These are phyloP conservation scores for Rhododendron molle DNA, from an alignment of 148 eudicot species.

Conservation along the genomic window DNA sequence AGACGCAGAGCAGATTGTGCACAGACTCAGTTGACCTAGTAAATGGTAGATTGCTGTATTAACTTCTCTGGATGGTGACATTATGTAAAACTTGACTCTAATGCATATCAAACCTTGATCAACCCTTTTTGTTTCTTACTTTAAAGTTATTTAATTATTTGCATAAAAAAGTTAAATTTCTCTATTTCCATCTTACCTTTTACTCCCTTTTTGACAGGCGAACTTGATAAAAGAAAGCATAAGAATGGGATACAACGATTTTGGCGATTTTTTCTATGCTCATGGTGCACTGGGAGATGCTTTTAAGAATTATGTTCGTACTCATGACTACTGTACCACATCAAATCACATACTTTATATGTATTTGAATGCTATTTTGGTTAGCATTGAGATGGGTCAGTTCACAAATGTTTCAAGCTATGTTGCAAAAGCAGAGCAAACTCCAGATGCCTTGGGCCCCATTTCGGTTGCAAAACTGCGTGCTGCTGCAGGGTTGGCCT, in stretches of 20 bases:
- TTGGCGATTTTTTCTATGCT: conserved; percentile 82
- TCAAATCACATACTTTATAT: conserved; percentile 78
- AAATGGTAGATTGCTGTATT: neutral
- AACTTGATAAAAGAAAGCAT: conserved; percentile 98
- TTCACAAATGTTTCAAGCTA: conserved; percentile 87
- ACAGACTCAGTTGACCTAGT: neutral
- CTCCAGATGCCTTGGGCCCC: conserved; percentile 56
- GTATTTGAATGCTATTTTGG: conserved; percentile 89
- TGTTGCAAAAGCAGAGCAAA: conserved; percentile 87
- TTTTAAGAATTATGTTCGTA: conserved; percentile 79
- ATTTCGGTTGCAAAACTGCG: conserved; percentile 64
- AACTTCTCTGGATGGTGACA: neutral
- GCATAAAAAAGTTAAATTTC: neutral
- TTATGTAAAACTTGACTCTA: neutral
- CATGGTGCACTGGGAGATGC: conserved; percentile 91
- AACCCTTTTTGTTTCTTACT: neutral
- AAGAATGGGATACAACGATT: conserved; percentile 94
- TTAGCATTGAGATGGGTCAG: conserved; percentile 94
- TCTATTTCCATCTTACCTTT: neutral
- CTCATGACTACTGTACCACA: conserved; percentile 97
- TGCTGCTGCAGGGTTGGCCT: conserved; percentile 82
- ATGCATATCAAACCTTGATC: neutral
- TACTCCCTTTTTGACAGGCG: conserved; percentile 46
- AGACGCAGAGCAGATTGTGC: neutral
- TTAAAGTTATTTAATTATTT: neutral